Conservation (phyloP, 2,329 filamentous ascomycete species). For the Penicillium fuscoglaucum region DNA sequence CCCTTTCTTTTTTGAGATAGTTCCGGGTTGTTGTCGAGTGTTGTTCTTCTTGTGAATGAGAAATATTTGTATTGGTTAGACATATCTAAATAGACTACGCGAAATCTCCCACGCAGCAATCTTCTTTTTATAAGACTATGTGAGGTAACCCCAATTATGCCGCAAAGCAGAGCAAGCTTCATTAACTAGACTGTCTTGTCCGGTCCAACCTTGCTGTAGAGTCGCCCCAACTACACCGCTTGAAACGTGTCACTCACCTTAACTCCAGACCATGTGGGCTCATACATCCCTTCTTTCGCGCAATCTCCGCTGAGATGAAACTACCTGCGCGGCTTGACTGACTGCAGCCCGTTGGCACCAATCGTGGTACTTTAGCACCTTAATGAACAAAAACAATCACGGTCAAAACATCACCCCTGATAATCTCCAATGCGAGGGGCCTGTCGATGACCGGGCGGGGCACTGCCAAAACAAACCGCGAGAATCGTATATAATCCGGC, state of each 20-base stretch:
- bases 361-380: conserved; percentile 8
- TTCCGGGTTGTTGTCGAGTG: background rate
- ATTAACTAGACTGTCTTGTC: background rate
- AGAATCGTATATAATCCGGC: conserved; percentile 28
- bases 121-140: background rate
- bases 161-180: background rate
- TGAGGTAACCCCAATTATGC: background rate
- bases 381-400: conserved; percentile 6
- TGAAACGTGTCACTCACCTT: background rate
- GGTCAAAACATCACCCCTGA: conserved; percentile 15
- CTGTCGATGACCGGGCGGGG: conserved; percentile 9
- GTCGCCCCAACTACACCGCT: background rate
- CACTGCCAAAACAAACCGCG: conserved; percentile 14
- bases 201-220: background rate
- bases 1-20: background rate
- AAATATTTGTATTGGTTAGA: background rate
- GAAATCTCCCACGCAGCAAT: background rate
- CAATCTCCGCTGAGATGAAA: conserved; percentile 4
- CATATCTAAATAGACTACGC: background rate
- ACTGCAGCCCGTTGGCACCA: conserved; percentile 9
- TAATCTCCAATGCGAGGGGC: conserved; percentile 20
- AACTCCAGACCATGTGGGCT: conserved; percentile 17
- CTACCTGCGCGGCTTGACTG: conserved; percentile 3
- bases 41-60: background rate
- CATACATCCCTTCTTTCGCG: conserved; percentile 14